A percentile compares a stretch with the other conserved stretches of the same genome.
phyloP scores from a whole-genome alignment of 495 filamentous ascomycete species.

The Penicillium dipodomyicola region DNA sequence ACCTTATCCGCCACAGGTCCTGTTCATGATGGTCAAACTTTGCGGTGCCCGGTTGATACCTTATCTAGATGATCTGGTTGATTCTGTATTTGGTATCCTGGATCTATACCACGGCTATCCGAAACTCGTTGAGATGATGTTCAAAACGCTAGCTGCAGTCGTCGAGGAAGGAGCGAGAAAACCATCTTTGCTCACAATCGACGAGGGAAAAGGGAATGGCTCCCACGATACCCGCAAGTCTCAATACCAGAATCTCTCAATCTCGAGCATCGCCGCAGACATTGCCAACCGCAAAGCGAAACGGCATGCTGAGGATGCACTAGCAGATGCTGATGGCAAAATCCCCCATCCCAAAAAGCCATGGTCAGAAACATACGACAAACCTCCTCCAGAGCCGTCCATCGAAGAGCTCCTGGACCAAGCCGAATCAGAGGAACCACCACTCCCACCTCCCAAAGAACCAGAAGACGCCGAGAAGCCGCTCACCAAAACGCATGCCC shows the following conservation, averaged over 20 bases:
- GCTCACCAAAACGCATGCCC: slow-evolving; percentile 53
- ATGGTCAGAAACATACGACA: slow-evolving; percentile 34
- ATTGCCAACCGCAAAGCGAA: slow-evolving; percentile 39
- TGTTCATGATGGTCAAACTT: slow-evolving; percentile 91
- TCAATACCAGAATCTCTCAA: slow-evolving; percentile 34
- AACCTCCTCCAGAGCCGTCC: slow-evolving; percentile 26
- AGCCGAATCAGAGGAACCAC: slow-evolving; percentile 38
- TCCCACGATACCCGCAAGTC: slow-evolving; percentile 39
- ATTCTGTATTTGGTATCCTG: slow-evolving; percentile 83
- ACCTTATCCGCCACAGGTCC: slow-evolving; percentile 83
- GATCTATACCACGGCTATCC: slow-evolving; percentile 94
- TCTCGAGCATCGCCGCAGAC: slow-evolving; percentile 39
- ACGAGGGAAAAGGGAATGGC: slow-evolving; percentile 26
- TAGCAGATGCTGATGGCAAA: slow-evolving; percentile 32
- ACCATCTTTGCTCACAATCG: slow-evolving; percentile 55
- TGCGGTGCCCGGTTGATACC: slow-evolving; percentile 79
- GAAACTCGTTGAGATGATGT: slow-evolving; percentile 78
- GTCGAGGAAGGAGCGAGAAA: slow-evolving; percentile 76
- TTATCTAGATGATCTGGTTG: slow-evolving; percentile 87
- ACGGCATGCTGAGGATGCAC: slow-evolving; percentile 31
- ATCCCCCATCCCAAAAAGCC: slow-evolving; percentile 39
- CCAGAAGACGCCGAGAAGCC: slow-evolving; percentile 54
- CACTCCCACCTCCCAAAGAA: slow-evolving; percentile 43
- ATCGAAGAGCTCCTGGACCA: slow-evolving; percentile 33
- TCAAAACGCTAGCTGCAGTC: slow-evolving; percentile 74